Evolutionary conservation across 2,329 filamentous ascomycete genomes (phyloP).

Genomic region (Fonsecaea monophora): DNA sequence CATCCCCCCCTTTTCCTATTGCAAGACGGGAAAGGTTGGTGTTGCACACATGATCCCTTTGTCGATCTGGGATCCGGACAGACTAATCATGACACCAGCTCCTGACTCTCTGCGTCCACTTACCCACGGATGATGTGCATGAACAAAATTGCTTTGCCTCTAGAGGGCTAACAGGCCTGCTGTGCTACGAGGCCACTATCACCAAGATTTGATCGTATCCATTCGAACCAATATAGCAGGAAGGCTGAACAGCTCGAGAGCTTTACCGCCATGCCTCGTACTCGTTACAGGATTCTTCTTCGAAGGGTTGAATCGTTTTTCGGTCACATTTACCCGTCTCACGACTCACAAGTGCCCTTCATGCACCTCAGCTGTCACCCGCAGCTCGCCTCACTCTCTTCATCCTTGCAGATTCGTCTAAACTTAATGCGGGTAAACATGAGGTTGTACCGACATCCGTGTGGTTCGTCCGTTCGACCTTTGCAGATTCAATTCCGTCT

Average conservation of each 20-base stretch:
- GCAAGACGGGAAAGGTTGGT: conserved; percentile 15
- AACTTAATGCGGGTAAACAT: conserved; percentile 8
- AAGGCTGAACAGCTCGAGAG: not conserved
- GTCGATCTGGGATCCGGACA: conserved; percentile 28
- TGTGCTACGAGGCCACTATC: conserved; percentile 10
- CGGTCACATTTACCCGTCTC: not conserved
- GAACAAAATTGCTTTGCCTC: not conserved
- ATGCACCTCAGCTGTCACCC: conserved; percentile 3
- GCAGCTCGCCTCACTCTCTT: conserved; percentile 29
- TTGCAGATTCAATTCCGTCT: not conserved
- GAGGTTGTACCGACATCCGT: conserved; percentile 3
- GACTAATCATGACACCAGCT: conserved; percentile 18
- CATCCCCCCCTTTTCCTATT: conserved; percentile 16
- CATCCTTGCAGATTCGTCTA: conserved; percentile 17
- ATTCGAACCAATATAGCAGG: not conserved
- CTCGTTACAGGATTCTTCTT: not conserved
- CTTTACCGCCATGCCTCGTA: not conserved
- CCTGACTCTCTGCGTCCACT: not conserved
- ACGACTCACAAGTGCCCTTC: not conserved
- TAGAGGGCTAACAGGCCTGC: not conserved
- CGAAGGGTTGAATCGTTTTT: not conserved
- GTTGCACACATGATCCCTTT: conserved; percentile 30
- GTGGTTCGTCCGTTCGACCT: conserved; percentile 7
- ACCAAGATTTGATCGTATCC: not conserved
- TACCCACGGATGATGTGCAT: conserved; percentile 22